These are phyloP conservation scores for Cordyceps militaris DNA, from an alignment of 2,329 filamentous ascomycete species.

Conservation along the genomic window DNA sequence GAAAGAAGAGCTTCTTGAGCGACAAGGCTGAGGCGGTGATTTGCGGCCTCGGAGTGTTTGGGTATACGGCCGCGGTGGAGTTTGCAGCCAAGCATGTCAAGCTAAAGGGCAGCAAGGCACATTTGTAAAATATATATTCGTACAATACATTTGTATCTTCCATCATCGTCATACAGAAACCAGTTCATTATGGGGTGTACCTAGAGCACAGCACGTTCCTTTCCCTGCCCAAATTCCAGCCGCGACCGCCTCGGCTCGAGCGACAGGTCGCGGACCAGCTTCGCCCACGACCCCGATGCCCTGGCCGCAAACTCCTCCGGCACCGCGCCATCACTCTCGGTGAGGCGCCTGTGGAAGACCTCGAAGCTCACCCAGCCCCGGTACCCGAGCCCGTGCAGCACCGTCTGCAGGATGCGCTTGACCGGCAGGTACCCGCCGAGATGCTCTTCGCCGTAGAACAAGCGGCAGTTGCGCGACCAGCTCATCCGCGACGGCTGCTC, in stretches of 20 bases:
- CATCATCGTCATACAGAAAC: background rate
- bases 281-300: slow-evolving; percentile 41
- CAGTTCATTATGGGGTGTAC: background rate
- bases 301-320: slow-evolving; percentile 49
- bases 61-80: slow-evolving; percentile 55
- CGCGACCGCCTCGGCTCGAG: slow-evolving; percentile 8
- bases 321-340: slow-evolving; percentile 40
- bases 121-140: background rate
- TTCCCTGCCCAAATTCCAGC: background rate
- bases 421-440: slow-evolving; percentile 62
- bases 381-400: slow-evolving; percentile 58
- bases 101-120: background rate
- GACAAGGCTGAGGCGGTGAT: slow-evolving; percentile 72
- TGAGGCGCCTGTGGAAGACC: slow-evolving; percentile 57
- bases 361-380: slow-evolving; percentile 66
- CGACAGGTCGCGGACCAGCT: slow-evolving; percentile 27
- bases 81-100: slow-evolving; percentile 35
- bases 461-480: slow-evolving; percentile 66
- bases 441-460: slow-evolving; percentile 49
- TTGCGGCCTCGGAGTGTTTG: slow-evolving; percentile 58
- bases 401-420: slow-evolving; percentile 49
- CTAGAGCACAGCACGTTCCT: background rate
- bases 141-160: background rate
- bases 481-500: slow-evolving; percentile 54
- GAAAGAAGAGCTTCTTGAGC: slow-evolving; percentile 63